Percentiles rank a stretch among this genome's conserved stretches.
phyloP scores from a whole-genome alignment of 2,329 filamentous ascomycete genomes.

The Xenoacremonium recifei region DNA sequence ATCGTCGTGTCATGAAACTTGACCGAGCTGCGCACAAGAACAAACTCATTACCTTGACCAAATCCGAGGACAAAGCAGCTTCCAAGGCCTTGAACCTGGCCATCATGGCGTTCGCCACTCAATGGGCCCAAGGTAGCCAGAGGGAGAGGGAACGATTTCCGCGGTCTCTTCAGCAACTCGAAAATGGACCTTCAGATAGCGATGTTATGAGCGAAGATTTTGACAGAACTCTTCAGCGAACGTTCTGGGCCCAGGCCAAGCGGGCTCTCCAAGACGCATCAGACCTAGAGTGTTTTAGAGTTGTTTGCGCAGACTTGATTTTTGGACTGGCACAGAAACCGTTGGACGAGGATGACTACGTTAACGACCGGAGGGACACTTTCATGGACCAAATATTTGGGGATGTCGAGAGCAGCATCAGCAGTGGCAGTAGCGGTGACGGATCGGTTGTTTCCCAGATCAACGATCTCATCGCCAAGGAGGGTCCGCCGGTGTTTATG shows the following conservation, averaged over 20 bases:
- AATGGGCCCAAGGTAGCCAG: slow-evolving; percentile 37
- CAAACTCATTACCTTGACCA: slow-evolving; percentile 39
- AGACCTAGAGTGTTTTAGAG: slow-evolving; percentile 38
- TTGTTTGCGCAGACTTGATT: slow-evolving; percentile 40
- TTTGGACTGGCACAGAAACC: slow-evolving; percentile 39
- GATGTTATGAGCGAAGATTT: slow-evolving; percentile 33
- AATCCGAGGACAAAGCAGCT: slow-evolving; percentile 41
- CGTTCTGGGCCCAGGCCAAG: slow-evolving; percentile 38
- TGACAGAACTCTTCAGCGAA: slow-evolving; percentile 35
- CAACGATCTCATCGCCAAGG: slow-evolving; percentile 27
- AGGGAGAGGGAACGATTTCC: slow-evolving; percentile 25
- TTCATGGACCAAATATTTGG: slow-evolving; percentile 10
- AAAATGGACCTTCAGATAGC: slow-evolving; percentile 22
- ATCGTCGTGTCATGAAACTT: slow-evolving; percentile 45
- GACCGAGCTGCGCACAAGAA: slow-evolving; percentile 42
- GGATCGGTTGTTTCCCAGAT: slow-evolving; percentile 29
- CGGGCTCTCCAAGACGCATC: slow-evolving; percentile 34
- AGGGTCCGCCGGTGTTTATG: slow-evolving; percentile 29
- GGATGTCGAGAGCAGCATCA: slow-evolving; percentile 17
- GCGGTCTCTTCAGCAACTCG: slow-evolving; percentile 15
- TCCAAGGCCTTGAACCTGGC: slow-evolving; percentile 45
- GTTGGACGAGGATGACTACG: slow-evolving; percentile 23
- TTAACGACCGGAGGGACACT: slow-evolving; percentile 11
- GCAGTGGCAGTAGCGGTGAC: slow-evolving; percentile 17
- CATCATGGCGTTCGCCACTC: slow-evolving; percentile 53